Percentiles rank a stretch among this genome's conserved stretches.
Evolutionary conservation across 257 asterid species (phyloP).

Genomic region (Dorcoceras hygrometricum): DNA sequence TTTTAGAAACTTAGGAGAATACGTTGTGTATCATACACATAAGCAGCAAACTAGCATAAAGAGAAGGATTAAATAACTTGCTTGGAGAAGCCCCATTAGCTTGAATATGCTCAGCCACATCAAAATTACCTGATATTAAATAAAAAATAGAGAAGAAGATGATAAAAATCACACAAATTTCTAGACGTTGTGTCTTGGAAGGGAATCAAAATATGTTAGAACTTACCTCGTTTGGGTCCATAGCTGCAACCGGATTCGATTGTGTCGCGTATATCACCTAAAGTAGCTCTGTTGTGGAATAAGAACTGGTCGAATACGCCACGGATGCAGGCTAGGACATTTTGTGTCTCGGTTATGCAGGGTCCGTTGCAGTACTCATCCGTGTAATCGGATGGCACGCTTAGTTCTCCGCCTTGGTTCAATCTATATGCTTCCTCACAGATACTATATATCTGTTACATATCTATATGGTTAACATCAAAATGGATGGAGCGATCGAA

Average conservation of each 20-base stretch:
- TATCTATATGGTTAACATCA: too few species aligned
- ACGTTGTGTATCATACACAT: not conserved
- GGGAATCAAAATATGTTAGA: too few species aligned
- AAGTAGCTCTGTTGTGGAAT: not conserved
- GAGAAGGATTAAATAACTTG: not conserved
- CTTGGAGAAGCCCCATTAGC: not conserved
- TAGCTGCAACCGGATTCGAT: not conserved
- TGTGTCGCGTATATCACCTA: not conserved
- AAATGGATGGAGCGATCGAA: too few species aligned
- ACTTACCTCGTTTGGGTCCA: not conserved
- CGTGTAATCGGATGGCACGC: not conserved
- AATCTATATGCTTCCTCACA: not conserved
- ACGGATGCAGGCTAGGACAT: not conserved
- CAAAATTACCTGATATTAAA: not conserved
- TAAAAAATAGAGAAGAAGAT: too few species aligned
- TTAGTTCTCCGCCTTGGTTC: not conserved
- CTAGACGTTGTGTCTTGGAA: too few species aligned
- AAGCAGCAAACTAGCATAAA: not conserved
- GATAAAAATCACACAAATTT: too few species aligned
- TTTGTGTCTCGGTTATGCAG: not conserved
- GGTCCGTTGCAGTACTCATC: not conserved
- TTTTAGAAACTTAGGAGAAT: not conserved
- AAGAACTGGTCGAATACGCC: not conserved
- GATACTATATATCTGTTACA: not conserved
- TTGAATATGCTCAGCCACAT: not conserved